Base-by-base conservation (phyloP, 2,329 filamentous ascomycete genomes). In the Chrysosporium queenslandicum region DNA sequence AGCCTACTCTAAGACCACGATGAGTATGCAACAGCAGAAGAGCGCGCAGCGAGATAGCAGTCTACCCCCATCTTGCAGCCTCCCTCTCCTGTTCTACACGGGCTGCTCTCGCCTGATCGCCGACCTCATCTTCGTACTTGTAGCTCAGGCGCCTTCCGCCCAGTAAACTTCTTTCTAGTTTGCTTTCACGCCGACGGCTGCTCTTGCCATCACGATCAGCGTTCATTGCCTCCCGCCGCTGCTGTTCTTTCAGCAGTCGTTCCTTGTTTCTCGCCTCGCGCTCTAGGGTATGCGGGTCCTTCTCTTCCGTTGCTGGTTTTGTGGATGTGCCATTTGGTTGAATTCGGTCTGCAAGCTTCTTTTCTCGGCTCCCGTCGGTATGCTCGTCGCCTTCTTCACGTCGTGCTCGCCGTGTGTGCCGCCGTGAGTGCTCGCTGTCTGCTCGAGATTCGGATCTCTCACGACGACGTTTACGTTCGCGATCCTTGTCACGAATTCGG, bases 221-320 rank as follows among this genome's bases (percentile, higher is more conserved):
- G 46, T 64, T 62, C 56, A 67, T 62, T 6, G 74, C 74, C 4
- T 89, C 85, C 3, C 72, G 73, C 9, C 75, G 77, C 52, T 92
- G 87, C 58, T 77, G 75, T 61, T 86, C 83, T 56, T 79, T 81
- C 39, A 87, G 64, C 52, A 79, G 70, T 6, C 78, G 73, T 66
- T 91, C 86, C 12, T 70, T 66, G 42, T 74, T 72, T 58, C 88
- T 73, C 50, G 79, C 75, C 55, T 84, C 83, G 59, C 87, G 88
- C 65, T 91, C 86, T 49, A 85, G 77, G 37, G 85, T 87, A 63
- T 87, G 63, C 74, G 80, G 60, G 77, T 90, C 80, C 82, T 88
- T 71, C 30, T 71, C 66, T 1, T 63, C 59, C 21, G 63, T 62
- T 3, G 60, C 40, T 4, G 56, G 46, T 16, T 47, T 53, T 6